These are phyloP conservation scores for Abrus precatorius DNA, from an alignment of 306 rosid genomes.

Conservation along the genomic window DNA sequence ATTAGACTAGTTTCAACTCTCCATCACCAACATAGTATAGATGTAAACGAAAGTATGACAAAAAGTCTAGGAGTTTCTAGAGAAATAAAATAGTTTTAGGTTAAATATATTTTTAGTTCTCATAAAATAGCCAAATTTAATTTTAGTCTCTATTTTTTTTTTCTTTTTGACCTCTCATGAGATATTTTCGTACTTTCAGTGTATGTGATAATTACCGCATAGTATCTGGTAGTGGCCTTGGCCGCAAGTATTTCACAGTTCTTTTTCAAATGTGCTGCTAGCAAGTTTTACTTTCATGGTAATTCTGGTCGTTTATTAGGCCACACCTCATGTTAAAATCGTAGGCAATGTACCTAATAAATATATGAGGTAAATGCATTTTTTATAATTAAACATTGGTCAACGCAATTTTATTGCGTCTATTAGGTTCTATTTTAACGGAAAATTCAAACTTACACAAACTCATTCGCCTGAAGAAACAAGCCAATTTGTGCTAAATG, in stretches of 20 bases:
- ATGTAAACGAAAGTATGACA: neutral
- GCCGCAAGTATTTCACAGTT: no score
- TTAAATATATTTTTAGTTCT: no score
- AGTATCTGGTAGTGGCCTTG: neutral
- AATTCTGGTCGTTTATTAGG: neutral
- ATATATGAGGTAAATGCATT: neutral
- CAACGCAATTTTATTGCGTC: no score
- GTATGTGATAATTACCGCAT: neutral
- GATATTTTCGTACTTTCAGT: neutral
- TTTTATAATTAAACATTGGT: no score
- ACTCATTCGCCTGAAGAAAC: no score
- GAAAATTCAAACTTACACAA: no score
- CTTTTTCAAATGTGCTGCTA: neutral
- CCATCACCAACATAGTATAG: neutral
- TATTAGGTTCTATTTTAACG: no score
- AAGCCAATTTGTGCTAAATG: no score
- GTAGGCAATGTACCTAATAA: neutral
- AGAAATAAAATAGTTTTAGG: neutral
- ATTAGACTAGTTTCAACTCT: neutral
- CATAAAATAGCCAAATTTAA: no score
- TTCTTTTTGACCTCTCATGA: neutral
- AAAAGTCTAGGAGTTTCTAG: neutral
- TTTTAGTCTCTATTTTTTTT: no score
- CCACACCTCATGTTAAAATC: neutral
- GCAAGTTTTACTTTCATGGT: neutral